Conservation (phyloP, 179 eudicot species). For the Dionaea muscipula region DNA sequence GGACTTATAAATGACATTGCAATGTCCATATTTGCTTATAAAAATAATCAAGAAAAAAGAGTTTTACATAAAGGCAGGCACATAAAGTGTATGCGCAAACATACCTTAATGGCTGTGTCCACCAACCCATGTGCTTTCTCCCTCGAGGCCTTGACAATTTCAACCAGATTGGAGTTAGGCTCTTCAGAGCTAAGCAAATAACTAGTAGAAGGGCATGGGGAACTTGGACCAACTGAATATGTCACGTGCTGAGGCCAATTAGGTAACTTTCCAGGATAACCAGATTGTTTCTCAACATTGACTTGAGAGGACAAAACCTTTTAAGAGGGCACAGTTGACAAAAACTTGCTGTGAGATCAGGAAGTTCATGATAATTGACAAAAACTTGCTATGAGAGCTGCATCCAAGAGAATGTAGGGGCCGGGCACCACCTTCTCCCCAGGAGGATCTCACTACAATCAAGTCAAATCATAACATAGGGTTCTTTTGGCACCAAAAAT, state of each 20-base stretch:
- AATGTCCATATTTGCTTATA: no score
- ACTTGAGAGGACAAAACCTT: conserved; percentile 38
- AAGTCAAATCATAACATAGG: no score
- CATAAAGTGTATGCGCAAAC: no score
- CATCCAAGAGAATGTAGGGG: no score
- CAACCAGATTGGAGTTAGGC: conserved; percentile 40
- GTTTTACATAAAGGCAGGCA: no score
- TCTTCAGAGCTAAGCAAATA: conserved; percentile 28
- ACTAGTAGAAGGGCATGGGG: conserved; percentile 21
- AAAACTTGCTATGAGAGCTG: no score
- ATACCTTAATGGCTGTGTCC: conserved; percentile 73
- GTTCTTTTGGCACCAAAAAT: no score
- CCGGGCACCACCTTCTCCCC: background rate
- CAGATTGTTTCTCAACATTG: conserved; percentile 36
- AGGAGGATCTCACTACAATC: no score
- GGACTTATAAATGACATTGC: no score
- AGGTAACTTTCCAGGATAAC: conserved; percentile 28
- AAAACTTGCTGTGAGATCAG: background rate
- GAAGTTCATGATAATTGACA: background rate
- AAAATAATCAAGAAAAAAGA: no score
- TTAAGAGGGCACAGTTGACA: background rate
- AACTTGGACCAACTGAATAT: conserved; percentile 23
- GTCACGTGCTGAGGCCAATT: conserved; percentile 26
- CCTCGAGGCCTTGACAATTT: conserved; percentile 60
- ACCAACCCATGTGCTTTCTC: conserved; percentile 64